Conservation (phyloP, 305 asterid genomes). For the Fraxinus latifolia region DNA sequence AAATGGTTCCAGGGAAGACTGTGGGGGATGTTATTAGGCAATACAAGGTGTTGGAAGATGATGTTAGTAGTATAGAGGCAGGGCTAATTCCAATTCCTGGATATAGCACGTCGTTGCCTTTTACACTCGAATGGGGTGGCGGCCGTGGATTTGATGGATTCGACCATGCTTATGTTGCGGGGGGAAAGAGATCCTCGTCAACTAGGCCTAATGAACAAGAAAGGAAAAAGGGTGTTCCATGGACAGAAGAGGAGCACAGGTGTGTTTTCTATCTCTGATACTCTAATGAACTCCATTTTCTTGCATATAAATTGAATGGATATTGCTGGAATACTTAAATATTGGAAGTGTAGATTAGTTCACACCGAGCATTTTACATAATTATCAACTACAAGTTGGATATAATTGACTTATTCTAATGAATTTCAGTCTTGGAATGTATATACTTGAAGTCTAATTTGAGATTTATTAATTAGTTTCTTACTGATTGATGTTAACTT, state of each 20-base stretch:
- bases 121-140: slow-evolving; percentile 77
- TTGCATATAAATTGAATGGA: neutral
- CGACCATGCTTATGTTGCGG: slow-evolving; percentile 40
- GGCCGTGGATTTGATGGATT: slow-evolving; percentile 42
- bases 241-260: slow-evolving; percentile 97
- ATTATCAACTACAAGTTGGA: neutral
- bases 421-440: neutral
- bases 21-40: slow-evolving; percentile 75
- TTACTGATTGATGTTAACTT: neutral
- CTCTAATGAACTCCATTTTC: neutral
- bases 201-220: slow-evolving; percentile 65
- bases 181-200: slow-evolving; percentile 43
- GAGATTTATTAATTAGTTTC: too few relatives aligned
- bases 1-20: slow-evolving; percentile 86
- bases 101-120: slow-evolving; percentile 54
- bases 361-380: neutral
- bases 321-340: neutral
- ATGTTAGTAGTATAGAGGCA: slow-evolving; percentile 85
- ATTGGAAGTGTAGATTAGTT: neutral
- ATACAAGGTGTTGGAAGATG: slow-evolving; percentile 74
- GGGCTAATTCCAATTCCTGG: slow-evolving; percentile 78
- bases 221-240: slow-evolving; percentile 88
- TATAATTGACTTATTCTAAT: slow-evolving; percentile 7
- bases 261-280: slow-evolving; percentile 26
- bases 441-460: neutral